Base-by-base conservation (phyloP, 108 stramenopile species). In the Stephanodiscus triporus region DNA sequence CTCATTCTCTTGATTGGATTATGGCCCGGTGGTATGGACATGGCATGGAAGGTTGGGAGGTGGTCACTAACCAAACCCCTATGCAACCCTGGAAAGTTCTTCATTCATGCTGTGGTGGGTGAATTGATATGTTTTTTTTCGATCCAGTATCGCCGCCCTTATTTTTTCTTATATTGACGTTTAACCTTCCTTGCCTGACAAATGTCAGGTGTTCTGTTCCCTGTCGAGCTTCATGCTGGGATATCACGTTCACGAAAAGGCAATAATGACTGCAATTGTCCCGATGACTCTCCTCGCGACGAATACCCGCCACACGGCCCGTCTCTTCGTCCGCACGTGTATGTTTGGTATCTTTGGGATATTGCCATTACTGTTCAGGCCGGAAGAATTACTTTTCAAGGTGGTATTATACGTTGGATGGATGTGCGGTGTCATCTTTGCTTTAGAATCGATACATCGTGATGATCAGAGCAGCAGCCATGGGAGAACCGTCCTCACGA, bases 161-260 rank as follows among this genome's bases (percentile, higher is more conserved):
- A 5, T 16, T 13, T 0, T 4, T 50, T 40, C 40, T 72, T 45
- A 1, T 13, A 61, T 27, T 27, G 42, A 22, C 27, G 34, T 60
- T 45, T 22, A 34, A 56, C 36, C 9, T 54, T n/a, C n/a, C 23
- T 23, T 14, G 6, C 36, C 43, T 45, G 2, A 11, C 0, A 45
- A 16, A 14, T 45, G 16, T 19, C 32, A 65, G 67, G 76, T 89
- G 2, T 86, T 86, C 65, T 85, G 73, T 27, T 91, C 90, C 48
- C 66, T 87, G 10, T 84, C 84, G 9, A 73, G 87, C 27, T 92
- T 95, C 68, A 82, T 93, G 88, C 38, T 88, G 55, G 89, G 87
- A 14, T 96, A 91, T 60, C 98, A 99, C 78, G 97, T 99, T 36
- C 98, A 99, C 72, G 98, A 99, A 85, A 99, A 99, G 71, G 96